Percentiles rank a stretch among this genome's conserved stretches.
Conservation (phyloP, 2,329 filamentous ascomycete genomes). For the Xylaria multiplex region DNA sequence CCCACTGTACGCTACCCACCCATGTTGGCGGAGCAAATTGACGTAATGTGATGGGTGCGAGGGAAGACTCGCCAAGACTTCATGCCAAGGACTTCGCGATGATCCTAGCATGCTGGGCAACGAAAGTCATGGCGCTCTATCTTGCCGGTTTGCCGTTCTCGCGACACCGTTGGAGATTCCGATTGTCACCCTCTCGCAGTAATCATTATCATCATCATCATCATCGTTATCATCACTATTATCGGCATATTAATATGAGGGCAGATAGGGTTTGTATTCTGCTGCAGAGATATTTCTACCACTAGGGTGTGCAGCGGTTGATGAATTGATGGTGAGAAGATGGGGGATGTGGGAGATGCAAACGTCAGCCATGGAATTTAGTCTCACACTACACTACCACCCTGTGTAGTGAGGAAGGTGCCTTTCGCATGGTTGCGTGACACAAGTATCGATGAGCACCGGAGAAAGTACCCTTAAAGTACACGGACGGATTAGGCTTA, state of each 20-base stretch:
- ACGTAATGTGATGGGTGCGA: constrained; percentile 41
- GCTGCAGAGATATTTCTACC: constrained; percentile 7
- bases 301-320: constrained; percentile 2
- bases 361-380: background rate
- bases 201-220: background rate
- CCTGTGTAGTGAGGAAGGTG: background rate
- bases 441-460: background rate
- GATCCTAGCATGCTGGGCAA: background rate
- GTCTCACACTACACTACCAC: background rate
- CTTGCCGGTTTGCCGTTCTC: constrained; percentile 32
- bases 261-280: constrained; percentile 4
- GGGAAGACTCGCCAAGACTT: constrained; percentile 43
- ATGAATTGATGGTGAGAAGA: constrained; percentile 4
- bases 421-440: background rate
- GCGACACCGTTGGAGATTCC: constrained; percentile 24
- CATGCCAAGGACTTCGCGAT: constrained; percentile 20
- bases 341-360: constrained; percentile 4
- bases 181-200: constrained; percentile 20
- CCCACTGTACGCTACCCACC: constrained; percentile 26
- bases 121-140: constrained; percentile 7
- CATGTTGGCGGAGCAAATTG: constrained; percentile 23
- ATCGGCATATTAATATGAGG: background rate
- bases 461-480: constrained; percentile 15
- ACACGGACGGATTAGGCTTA: constrained; percentile 21
- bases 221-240: background rate